A percentile compares a stretch with the other conserved stretches of the same genome.
Conservation (phyloP, 1,139 yeast genomes). For the Lodderomyces oxycetoniae region DNA sequence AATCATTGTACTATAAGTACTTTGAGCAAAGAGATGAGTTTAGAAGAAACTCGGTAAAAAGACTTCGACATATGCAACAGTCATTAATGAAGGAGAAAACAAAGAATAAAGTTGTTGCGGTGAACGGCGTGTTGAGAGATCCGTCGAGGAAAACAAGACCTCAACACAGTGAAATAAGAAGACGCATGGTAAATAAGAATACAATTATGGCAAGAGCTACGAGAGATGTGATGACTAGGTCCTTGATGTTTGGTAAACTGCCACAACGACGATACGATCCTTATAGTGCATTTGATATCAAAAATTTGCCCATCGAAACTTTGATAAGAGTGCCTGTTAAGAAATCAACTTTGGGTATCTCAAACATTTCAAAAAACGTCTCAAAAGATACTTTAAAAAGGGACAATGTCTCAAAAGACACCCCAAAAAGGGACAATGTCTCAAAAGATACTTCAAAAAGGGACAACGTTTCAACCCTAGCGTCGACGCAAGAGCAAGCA, state of each 20-base stretch:
- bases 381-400: too few species aligned
- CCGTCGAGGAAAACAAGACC: conserved; percentile 32
- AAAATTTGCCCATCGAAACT: too few species aligned
- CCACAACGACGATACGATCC: conserved; percentile 24
- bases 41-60: conserved; percentile 46
- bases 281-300: conserved; percentile 20
- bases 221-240: conserved; percentile 29
- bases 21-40: conserved; percentile 41
- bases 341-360: too few species aligned
- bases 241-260: conserved; percentile 26
- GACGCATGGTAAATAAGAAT: conserved; percentile 15
- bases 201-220: conserved; percentile 36
- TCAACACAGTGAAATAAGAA: background rate
- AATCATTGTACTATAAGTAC: conserved; percentile 39
- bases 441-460: too few species aligned
- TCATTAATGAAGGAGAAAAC: conserved; percentile 39
- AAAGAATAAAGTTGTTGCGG: conserved; percentile 42
- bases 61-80: conserved; percentile 43
- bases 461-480: too few species aligned
- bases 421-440: too few species aligned
- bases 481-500: too few species aligned
- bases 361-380: too few species aligned
- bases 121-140: conserved; percentile 34
- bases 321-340: too few species aligned
- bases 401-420: too few species aligned